These are phyloP conservation scores for Arthrobotrys sinensis DNA, from an alignment of 2,329 filamentous ascomycete genomes.

Conservation along the genomic window DNA sequence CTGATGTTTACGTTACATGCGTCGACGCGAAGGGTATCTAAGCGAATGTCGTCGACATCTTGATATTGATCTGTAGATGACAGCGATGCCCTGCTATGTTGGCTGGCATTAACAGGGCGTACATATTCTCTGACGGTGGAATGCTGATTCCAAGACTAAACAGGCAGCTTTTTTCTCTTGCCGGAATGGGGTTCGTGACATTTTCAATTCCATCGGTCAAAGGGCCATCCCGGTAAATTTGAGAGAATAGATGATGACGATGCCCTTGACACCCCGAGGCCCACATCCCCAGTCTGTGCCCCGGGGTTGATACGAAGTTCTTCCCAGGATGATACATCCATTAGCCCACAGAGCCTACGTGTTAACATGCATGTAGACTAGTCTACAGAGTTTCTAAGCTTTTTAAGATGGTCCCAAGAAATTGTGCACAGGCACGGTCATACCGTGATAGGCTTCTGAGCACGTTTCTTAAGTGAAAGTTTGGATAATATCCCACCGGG, in stretches of 20 bases:
- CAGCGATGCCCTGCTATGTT: conserved; percentile 22
- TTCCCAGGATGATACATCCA: conserved; percentile 20
- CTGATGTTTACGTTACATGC: conserved; percentile 59
- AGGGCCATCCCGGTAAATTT: conserved; percentile 36
- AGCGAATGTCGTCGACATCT: conserved; percentile 43
- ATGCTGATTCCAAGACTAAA: conserved; percentile 12
- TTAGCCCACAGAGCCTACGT: conserved; percentile 33
- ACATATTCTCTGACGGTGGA: conserved; percentile 50
- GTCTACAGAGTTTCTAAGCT: conserved; percentile 23
- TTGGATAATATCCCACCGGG: conserved; percentile 31
- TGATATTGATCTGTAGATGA: conserved; percentile 31
- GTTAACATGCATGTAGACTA: conserved; percentile 27
- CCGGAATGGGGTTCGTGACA: conserved; percentile 40
- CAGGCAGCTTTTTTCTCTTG: conserved; percentile 32
- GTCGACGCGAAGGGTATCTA: conserved; percentile 27
- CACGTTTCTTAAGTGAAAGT: conserved; percentile 54
- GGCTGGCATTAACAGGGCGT: conserved; percentile 6
- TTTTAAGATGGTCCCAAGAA: conserved; percentile 22
- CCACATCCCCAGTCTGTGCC: conserved; percentile 32
- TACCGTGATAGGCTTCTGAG: conserved; percentile 58
- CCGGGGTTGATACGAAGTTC: conserved; percentile 23
- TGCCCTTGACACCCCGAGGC: conserved; percentile 15
- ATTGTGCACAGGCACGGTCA: conserved; percentile 42
- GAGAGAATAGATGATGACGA: conserved; percentile 29
- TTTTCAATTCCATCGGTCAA: conserved; percentile 25